Evolutionary conservation across 768 basidiomycete species (phyloP).

Genomic region (Panaeolus papilionaceus): DNA sequence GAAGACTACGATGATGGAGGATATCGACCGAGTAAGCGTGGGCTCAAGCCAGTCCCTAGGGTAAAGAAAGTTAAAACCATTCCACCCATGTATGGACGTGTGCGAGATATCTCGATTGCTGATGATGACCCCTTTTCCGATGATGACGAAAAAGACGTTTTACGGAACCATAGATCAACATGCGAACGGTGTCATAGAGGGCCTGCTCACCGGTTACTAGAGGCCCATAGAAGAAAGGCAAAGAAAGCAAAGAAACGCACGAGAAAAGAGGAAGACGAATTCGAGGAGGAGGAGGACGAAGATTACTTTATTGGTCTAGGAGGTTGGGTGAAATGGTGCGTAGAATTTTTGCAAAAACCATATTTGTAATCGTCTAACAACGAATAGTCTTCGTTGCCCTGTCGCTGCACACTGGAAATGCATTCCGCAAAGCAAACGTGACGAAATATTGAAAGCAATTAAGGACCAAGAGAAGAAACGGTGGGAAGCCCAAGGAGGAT

Average conservation of each 20-base stretch:
- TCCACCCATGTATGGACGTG: constrained; percentile 48
- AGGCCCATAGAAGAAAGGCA: constrained; percentile 42
- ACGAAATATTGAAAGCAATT: constrained; percentile 75
- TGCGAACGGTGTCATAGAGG: constrained; percentile 76
- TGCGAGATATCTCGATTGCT: constrained; percentile 47
- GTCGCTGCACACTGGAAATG: constrained; percentile 82
- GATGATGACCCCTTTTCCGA: constrained; percentile 58
- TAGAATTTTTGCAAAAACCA: constrained; percentile 14
- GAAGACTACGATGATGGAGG: constrained; percentile 27
- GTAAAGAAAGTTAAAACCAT: constrained; percentile 28
- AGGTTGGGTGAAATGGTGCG: constrained; percentile 87
- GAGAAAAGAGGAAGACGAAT: constrained; percentile 49
- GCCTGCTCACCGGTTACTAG: constrained; percentile 63
- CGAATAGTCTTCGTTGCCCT: constrained; percentile 75
- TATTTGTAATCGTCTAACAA: constrained; percentile 22
- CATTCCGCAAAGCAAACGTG: constrained; percentile 65
- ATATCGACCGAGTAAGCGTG: constrained; percentile 20
- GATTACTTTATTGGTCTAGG: constrained; percentile 59
- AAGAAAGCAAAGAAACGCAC: constrained; percentile 49
- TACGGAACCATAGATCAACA: constrained; percentile 63
- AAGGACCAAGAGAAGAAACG: constrained; percentile 54
- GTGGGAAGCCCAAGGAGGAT: constrained; percentile 39
- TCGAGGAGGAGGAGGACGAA: constrained; percentile 62
- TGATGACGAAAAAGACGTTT: constrained; percentile 54
- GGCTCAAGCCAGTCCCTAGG: constrained; percentile 23